Evolutionary conservation across 225 moss, liverwort and hornwort genomes (phyloP), one percentile per base, ranked within the genome.

Genomic region (Takakia lepidozioides): DNA sequence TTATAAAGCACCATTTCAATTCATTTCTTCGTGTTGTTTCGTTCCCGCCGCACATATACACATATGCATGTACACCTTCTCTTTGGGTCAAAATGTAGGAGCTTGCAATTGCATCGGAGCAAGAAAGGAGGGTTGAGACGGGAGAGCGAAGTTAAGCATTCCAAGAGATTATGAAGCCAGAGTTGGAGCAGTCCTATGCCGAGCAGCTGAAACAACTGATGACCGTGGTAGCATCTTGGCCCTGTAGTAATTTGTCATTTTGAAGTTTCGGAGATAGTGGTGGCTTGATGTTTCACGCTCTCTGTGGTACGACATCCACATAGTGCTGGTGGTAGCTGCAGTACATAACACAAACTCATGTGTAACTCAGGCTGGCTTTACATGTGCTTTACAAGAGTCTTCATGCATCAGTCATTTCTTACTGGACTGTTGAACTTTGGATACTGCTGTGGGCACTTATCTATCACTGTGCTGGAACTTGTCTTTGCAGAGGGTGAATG

Each of bases 171-270:
- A 77, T 93, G 55, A 93, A 93, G 62, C 70, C 78, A 29, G 73
- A 82, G 35, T 52, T 93, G 69, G 85, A 88, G 72, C 51, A 61
- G 15, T 71, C 84, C 3, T 88, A 93, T 19, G 54, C 72, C 6
- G 65, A 88, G 60, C 88, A 93, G 69, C 73, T 88, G 21, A 77
- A 86, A 25, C 88, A 85, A 46, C 73, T 93, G 10, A 83, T 70
- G 65, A 58, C 70, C 39, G 81, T 93, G 83, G 83, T 78, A 53
- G 24, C 62, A 58, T 38, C 4, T 51, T 29, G 2, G n/a, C 4
- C 19, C 45, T 25, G n/a, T n/a, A n/a, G n/a, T n/a, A n/a, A n/a
- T n/a, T n/a, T n/a, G n/a, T n/a, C n/a, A n/a, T n/a, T n/a, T n/a
- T n/a, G n/a, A n/a, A n/a, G 6, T 15, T 15, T 11, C 25, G 5